phyloP scores from a whole-genome alignment of 345 rosid species.

The Gossypium rotundifolium region DNA sequence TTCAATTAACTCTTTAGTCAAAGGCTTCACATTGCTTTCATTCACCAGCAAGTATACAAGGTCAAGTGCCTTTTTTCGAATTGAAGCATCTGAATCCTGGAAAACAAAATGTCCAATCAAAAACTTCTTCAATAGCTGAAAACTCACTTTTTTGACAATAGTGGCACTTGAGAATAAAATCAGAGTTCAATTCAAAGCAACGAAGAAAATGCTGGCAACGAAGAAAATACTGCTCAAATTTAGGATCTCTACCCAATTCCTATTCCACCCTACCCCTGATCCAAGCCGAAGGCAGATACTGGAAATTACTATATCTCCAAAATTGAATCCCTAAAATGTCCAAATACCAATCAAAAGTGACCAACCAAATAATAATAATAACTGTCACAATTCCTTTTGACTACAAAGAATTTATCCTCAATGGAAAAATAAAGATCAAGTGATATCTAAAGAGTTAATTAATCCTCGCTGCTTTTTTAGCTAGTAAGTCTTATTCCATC shows the following conservation, averaged over 20 bases:
- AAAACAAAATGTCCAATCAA: conserved; percentile 30
- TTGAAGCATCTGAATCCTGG: conserved; percentile 98
- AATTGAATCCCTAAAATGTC: background rate
- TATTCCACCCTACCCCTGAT: background rate
- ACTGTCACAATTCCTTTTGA: background rate
- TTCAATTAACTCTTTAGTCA: conserved; percentile 88
- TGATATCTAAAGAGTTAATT: background rate
- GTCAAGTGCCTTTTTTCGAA: conserved; percentile 95
- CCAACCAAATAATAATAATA: background rate
- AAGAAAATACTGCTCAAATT: conserved; percentile 2
- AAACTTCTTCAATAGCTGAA: conserved; percentile 11
- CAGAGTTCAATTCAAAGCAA: background rate
- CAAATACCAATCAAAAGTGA: background rate
- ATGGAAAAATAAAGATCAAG: background rate
- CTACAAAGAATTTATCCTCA: background rate
- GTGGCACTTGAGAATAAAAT: background rate
- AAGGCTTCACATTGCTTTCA: conserved; percentile 82
- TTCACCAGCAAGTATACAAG: conserved; percentile 80
- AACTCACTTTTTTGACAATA: background rate
- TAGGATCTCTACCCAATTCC: background rate
- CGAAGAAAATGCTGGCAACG: background rate
- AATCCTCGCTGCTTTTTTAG: background rate
- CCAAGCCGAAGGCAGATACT: background rate
- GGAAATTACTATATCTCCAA: background rate
- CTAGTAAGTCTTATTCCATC: background rate